A percentile compares a stretch with the other conserved stretches of the same genome.
Conservation (phyloP, 2,329 filamentous ascomycete genomes). For the Calcarisporium arbuscula region DNA sequence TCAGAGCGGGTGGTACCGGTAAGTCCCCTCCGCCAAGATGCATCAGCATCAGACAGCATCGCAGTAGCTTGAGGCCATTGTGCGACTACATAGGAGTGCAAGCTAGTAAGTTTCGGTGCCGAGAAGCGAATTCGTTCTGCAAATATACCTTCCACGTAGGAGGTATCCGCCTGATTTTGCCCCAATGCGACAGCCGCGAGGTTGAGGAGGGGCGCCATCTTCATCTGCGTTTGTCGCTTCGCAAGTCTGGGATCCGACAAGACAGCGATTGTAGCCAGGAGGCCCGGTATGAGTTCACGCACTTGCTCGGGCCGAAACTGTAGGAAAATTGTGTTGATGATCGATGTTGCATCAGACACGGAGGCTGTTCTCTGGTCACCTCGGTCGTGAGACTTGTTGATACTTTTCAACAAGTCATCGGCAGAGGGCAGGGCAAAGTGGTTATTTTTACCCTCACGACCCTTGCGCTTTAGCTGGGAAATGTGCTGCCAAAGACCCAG, state of each 20-base stretch:
- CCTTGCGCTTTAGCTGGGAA: slow-evolving; percentile 24
- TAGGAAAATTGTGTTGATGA: slow-evolving; percentile 24
- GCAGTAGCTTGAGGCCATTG: slow-evolving; percentile 21
- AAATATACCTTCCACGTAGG: slow-evolving; percentile 15
- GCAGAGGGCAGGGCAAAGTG: slow-evolving; percentile 24
- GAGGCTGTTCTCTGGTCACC: slow-evolving; percentile 1
- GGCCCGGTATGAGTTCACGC: slow-evolving; percentile 21
- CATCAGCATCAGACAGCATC: slow-evolving; percentile 17
- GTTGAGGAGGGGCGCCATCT: slow-evolving; percentile 23
- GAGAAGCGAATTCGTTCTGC: slow-evolving; percentile 12
- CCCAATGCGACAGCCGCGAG: slow-evolving; percentile 17
- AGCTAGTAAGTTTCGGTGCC: slow-evolving; percentile 10
- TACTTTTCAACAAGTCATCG: slow-evolving; percentile 19
- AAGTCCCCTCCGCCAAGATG: slow-evolving; percentile 14
- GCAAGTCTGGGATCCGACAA: slow-evolving; percentile 20
- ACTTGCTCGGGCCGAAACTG: slow-evolving; percentile 20
- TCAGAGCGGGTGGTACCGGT: slow-evolving; percentile 1
- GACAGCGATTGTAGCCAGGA: slow-evolving; percentile 25
- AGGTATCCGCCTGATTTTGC: slow-evolving; percentile 10
- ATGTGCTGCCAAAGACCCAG: slow-evolving; percentile 30
- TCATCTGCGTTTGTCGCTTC: slow-evolving; percentile 5
- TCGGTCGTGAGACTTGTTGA: slow-evolving; percentile 4
- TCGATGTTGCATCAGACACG: slow-evolving; percentile 11
- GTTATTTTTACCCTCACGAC: slow-evolving; percentile 13
- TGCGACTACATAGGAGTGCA: slow-evolving; percentile 19